Conservation (phyloP, 441 rosid species). For the Eugenia klotzschiana region DNA sequence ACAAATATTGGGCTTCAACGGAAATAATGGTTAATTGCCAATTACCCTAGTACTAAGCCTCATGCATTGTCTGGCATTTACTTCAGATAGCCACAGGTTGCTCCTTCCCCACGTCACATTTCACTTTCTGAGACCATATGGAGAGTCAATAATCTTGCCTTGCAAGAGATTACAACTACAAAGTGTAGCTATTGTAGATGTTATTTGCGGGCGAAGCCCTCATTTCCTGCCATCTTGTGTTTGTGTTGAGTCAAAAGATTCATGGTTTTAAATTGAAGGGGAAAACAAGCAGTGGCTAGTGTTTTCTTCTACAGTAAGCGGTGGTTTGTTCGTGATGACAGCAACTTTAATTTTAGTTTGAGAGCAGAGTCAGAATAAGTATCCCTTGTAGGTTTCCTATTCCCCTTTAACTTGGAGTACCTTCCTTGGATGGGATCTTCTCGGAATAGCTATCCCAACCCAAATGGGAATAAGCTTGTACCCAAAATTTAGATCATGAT, state of each 20-base stretch:
- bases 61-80: background rate
- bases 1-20: background rate
- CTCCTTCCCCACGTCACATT: background rate
- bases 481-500: background rate
- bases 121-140: background rate
- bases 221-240: background rate
- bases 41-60: background rate
- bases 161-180: background rate
- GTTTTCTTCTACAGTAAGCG: background rate
- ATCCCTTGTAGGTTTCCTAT: background rate
- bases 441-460: background rate
- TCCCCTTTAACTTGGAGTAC: background rate
- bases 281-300: background rate
- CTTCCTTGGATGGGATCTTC: background rate
- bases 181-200: background rate
- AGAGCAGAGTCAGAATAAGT: background rate
- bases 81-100: background rate
- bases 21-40: background rate
- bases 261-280: background rate
- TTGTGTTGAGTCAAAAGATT: background rate
- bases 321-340: background rate
- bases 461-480: background rate
- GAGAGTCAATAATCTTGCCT: background rate
- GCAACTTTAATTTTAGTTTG: background rate
- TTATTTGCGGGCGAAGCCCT: background rate